Conservation (phyloP, 2,329 filamentous ascomycete species). For the Xylaria sp. region DNA sequence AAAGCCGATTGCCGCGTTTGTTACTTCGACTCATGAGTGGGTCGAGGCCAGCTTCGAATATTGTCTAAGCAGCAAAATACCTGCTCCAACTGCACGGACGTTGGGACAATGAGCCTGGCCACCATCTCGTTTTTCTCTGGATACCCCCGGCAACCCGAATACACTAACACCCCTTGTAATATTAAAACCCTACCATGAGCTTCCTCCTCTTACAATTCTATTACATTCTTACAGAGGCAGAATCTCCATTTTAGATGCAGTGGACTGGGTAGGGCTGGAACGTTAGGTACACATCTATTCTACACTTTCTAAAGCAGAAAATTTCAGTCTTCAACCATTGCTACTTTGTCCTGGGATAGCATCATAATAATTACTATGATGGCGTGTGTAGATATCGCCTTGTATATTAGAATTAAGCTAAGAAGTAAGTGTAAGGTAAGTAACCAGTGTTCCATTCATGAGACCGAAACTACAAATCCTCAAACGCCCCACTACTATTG, state of each 20-base stretch:
- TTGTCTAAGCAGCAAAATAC: slow-evolving; percentile 1
- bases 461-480: no score
- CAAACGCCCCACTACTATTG: no score
- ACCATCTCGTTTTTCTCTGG: slow-evolving; percentile 25
- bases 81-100: not conserved
- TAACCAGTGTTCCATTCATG: no score
- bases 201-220: slow-evolving; percentile 15
- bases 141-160: slow-evolving; percentile 34
- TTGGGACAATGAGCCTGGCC: slow-evolving; percentile 10
- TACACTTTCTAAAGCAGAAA: not conserved
- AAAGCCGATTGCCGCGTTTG: slow-evolving; percentile 12
- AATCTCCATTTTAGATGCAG: slow-evolving; percentile 17
- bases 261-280: slow-evolving; percentile 8
- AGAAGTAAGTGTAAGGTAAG: no score
- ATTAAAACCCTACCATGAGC: slow-evolving; percentile 27
- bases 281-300: slow-evolving; percentile 20
- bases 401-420: no score
- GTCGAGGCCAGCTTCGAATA: slow-evolving; percentile 12
- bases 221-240: slow-evolving; percentile 6
- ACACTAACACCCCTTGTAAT: slow-evolving; percentile 32
- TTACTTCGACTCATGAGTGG: slow-evolving; percentile 17
- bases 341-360: not conserved
- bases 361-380: not conserved
- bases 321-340: not conserved
- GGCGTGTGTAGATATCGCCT: not conserved